Conservation (phyloP, 2,329 filamentous ascomycete genomes). For the Penicillium sp. region DNA sequence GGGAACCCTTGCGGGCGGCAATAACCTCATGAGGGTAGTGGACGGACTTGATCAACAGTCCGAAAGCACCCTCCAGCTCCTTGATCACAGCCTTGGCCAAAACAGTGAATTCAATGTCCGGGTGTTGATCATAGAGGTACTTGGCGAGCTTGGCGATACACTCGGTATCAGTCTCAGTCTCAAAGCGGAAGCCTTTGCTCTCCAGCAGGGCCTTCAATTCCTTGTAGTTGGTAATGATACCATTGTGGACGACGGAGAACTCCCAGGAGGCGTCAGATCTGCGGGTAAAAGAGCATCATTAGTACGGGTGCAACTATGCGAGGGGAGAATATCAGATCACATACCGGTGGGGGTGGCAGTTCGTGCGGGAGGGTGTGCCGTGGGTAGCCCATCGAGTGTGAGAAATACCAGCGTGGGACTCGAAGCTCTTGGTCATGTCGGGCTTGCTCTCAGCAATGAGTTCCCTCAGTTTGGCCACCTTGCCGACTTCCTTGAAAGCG, state of each 20-base stretch:
- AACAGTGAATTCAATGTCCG: slow-evolving; percentile 92
- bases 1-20: slow-evolving; percentile 97
- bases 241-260: slow-evolving; percentile 97
- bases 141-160: slow-evolving; percentile 99
- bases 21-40: slow-evolving; percentile 98
- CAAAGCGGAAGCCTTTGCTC: slow-evolving; percentile 96
- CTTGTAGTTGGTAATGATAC: slow-evolving; percentile 99
- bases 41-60: slow-evolving; percentile 95
- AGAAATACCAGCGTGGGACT: slow-evolving; percentile 97
- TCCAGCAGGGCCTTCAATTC: slow-evolving; percentile 92
- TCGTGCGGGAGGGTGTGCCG: slow-evolving; percentile 86
- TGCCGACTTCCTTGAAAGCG: slow-evolving; percentile 99
- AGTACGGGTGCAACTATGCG: neutral
- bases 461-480: slow-evolving; percentile 94
- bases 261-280: slow-evolving; percentile 95
- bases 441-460: slow-evolving; percentile 83
- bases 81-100: slow-evolving; percentile 97
- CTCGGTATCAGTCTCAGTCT: slow-evolving; percentile 99
- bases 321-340: slow-evolving; percentile 30
- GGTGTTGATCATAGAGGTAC: slow-evolving; percentile 95
- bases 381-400: slow-evolving; percentile 99
- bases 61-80: slow-evolving; percentile 97
- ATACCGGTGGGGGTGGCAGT: slow-evolving; percentile 98
- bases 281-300: slow-evolving; percentile 5
- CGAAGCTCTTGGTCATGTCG: slow-evolving; percentile 90